Evolutionary conservation across 208 protist species (phyloP).

Genomic region (Trypanosoma brucei): DNA sequence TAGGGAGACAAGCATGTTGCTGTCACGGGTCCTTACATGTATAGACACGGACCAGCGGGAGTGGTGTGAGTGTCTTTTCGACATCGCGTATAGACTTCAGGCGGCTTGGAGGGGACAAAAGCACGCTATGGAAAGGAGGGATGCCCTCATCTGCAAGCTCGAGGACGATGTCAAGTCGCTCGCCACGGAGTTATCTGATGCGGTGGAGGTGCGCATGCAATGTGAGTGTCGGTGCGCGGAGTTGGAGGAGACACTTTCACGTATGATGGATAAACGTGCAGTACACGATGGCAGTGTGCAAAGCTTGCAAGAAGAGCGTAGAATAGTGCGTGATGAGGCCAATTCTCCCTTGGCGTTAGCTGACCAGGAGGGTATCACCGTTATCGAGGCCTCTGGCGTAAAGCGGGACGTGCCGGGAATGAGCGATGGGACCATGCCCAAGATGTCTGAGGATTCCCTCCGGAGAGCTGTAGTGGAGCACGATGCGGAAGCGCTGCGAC

Average conservation of each 20-base stretch:
- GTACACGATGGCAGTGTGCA: neutral
- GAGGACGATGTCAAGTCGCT: neutral
- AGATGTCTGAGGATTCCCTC: no score
- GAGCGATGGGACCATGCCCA: no score
- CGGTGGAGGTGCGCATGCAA: neutral
- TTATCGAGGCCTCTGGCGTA: neutral
- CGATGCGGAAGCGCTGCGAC: no score
- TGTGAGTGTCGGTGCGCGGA: neutral
- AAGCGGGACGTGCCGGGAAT: neutral
- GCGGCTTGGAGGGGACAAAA: neutral
- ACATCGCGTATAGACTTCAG: neutral
- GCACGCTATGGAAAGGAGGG: neutral
- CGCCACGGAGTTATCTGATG: neutral
- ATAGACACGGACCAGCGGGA: neutral
- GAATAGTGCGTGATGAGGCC: neutral
- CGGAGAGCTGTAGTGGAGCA: no score
- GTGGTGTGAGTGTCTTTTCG: neutral
- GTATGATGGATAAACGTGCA: neutral
- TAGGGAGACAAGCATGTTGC: neutral
- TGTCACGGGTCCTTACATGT: neutral
- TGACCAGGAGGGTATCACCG: neutral
- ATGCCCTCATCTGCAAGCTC: neutral
- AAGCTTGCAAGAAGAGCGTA: neutral
- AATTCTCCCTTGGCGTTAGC: neutral
- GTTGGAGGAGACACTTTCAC: neutral